Conservation (phyloP, 2,329 filamentous ascomycete species). For the Talaromyces amestolkiae region DNA sequence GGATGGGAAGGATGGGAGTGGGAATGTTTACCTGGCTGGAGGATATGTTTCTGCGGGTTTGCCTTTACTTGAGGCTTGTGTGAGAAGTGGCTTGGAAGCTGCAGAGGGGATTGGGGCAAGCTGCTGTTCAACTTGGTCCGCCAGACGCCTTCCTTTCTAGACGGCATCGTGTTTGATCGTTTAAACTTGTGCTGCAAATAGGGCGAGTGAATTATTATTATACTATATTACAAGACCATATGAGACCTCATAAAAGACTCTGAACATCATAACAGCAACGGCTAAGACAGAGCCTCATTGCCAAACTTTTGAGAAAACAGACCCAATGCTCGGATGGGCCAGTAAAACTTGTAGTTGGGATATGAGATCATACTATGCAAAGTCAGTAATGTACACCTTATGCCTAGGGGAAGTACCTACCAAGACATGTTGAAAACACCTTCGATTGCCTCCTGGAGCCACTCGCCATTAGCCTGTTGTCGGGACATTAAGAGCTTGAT, state of each 20-base stretch:
- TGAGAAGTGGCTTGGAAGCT: no score
- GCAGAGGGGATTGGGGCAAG: not conserved
- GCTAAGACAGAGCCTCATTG: constrained; percentile 54
- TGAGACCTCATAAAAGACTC: not conserved
- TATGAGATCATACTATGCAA: constrained; percentile 84
- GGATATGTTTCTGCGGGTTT: no score
- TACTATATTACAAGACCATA: not conserved
- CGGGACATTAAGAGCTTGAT: constrained; percentile 78
- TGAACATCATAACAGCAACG: not conserved
- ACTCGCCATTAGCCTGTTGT: constrained; percentile 87
- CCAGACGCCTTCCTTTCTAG: no score
- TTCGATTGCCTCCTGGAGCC: constrained; percentile 92
- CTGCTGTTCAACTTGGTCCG: no score
- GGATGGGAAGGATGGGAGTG: no score
- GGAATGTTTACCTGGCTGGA: no score
- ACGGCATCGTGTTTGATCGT: not conserved
- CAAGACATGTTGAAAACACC: constrained; percentile 99
- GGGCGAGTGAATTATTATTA: not conserved
- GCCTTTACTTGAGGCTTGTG: no score
- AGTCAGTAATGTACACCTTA: constrained; percentile 23
- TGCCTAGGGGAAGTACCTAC: constrained; percentile 46
- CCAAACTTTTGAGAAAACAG: constrained; percentile 77
- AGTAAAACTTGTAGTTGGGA: constrained; percentile 97
- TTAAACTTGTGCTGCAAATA: not conserved
- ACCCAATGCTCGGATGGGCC: constrained; percentile 88